Conservation (phyloP, 805 yeast species). For the Kluyveromyces aestuarii region DNA sequence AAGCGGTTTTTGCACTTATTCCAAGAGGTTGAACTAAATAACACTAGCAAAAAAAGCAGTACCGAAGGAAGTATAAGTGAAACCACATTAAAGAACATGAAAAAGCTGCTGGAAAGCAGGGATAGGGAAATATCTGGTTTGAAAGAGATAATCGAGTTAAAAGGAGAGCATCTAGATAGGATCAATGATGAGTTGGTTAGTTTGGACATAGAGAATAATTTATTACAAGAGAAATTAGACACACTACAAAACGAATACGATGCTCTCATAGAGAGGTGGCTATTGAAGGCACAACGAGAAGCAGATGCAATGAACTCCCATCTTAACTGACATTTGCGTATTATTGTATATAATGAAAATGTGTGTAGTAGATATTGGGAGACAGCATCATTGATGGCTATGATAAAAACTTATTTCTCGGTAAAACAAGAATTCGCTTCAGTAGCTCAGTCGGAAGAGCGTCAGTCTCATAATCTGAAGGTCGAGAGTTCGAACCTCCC, state of each 20-base stretch:
- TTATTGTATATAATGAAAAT: not conserved
- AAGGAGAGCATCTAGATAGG: constrained; percentile 47
- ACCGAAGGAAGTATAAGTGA: not conserved
- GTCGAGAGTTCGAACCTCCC: constrained; percentile 23
- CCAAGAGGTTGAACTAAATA: not conserved
- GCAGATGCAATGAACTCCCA: constrained; percentile 51
- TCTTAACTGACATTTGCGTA: not conserved
- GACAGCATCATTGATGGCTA: no score
- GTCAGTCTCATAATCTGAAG: constrained; percentile 17
- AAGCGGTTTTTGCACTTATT: constrained; percentile 16
- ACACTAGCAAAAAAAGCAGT: not conserved
- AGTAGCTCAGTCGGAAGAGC: constrained; percentile 22
- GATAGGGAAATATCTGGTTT: constrained; percentile 21
- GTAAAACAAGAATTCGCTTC: constrained; percentile 1
- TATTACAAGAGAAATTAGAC: constrained; percentile 27
- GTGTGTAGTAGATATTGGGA: no score
- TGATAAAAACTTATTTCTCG: no score
- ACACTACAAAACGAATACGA: constrained; percentile 40
- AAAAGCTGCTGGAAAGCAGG: constrained; percentile 11
- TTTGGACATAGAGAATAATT: constrained; percentile 44
- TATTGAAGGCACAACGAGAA: constrained; percentile 46
- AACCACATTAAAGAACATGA: constrained; percentile 6
- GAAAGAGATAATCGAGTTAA: constrained; percentile 29
- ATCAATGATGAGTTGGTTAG: constrained; percentile 62
- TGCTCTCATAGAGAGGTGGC: constrained; percentile 47